These are phyloP conservation scores for Halenospora varia DNA, from an alignment of 495 filamentous ascomycete species.

Conservation along the genomic window DNA sequence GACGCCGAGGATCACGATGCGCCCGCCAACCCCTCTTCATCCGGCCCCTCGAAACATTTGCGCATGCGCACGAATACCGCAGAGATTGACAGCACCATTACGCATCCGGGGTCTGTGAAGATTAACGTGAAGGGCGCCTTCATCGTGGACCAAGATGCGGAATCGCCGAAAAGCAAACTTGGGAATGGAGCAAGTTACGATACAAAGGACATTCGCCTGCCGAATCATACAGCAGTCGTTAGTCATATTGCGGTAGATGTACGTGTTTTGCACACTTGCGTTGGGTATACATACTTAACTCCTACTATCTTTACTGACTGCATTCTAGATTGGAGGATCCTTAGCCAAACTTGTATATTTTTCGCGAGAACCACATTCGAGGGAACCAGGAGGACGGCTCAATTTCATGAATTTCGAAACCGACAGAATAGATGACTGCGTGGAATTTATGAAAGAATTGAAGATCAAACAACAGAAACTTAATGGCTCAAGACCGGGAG, in stretches of 20 bases:
- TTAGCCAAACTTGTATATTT: constrained; percentile 97
- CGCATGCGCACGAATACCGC: constrained; percentile 34
- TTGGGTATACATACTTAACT: constrained; percentile 16
- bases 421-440: constrained; percentile 83
- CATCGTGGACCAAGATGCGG: constrained; percentile 76
- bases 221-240: constrained; percentile 87
- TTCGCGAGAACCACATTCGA: constrained; percentile 74
- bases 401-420: constrained; percentile 97
- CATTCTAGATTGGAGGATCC: constrained; percentile 80
- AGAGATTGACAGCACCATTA: constrained; percentile 70
- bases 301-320: background rate
- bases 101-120: constrained; percentile 77
- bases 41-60: constrained; percentile 1
- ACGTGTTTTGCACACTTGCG: constrained; percentile 37
- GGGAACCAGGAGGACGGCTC: constrained; percentile 79
- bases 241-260: constrained; percentile 97
- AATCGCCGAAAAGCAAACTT: constrained; percentile 39
- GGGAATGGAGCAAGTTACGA: constrained; percentile 63
- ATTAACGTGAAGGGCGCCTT: constrained; percentile 97
- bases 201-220: constrained; percentile 88
- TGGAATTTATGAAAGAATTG: constrained; percentile 80
- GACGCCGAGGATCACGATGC: constrained; percentile 8
- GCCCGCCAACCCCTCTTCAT: constrained; percentile 4
- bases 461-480: constrained; percentile 71
- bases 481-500: constrained; percentile 60